Base-by-base conservation (phyloP, 805 yeast species). In the Phaffomyces antillensis region DNA sequence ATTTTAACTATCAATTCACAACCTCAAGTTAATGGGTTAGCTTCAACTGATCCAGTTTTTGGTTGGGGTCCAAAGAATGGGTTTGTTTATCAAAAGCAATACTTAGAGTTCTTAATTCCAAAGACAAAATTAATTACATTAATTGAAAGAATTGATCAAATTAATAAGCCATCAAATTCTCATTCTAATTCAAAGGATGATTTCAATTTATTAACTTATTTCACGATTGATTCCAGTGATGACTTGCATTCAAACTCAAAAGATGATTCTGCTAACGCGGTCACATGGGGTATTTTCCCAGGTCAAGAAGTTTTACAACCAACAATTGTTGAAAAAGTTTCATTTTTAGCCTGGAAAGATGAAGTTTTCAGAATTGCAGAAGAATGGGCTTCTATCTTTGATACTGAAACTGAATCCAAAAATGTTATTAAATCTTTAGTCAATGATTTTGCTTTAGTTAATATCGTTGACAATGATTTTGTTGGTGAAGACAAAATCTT, bases 51-150 rank as follows among this genome's bases (percentile, higher is more conserved):
- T 60, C 70, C 77, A 20, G 68, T 79, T 20, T 80, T 77, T 53
- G 98, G 98, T 12, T 91, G 98, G 98, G 98, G 98, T 25, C 98
- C 98, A 39, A 75, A 75, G 50, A 80, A 85, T 59, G 98, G 98
- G 2, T 88, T 81, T 63, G 95, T 91, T 42, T 91, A 87, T 66
- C 97, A 91, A 66, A 91, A 91, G 64, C 96, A 91, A 59, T 91
- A 90, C 63, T 66, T 91, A 53, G 98, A 91, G 63, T 81, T 91
- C 52, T 69, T 91, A 58, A 72, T 89, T 43, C 88, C 90, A 53
- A 79, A 79, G 34, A 60, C 66, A 9, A 56, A 58, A 25, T 48
- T 78, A 12, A 34, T 56, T 4, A 45, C 46, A 6, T 61, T 79
- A 34, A 59, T 78, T 42, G 56, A 63, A 15, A 57, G 66, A 44